A percentile compares a stretch with the other conserved stretches of the same genome.
Conservation (phyloP, 2,329 filamentous ascomycete species). For the Curvularia hawaiiensis region DNA sequence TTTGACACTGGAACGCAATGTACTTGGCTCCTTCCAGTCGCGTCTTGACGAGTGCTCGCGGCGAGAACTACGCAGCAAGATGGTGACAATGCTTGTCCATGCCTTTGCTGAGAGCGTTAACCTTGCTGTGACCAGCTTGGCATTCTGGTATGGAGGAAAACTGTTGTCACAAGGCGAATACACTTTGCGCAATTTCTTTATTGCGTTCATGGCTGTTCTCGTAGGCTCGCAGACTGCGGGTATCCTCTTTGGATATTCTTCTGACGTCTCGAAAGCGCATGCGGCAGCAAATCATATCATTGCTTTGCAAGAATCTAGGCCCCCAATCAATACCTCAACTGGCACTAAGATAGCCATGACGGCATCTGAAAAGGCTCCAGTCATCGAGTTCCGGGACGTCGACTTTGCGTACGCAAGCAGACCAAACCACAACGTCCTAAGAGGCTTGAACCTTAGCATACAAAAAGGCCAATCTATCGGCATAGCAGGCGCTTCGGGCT, state of each 20-base stretch:
- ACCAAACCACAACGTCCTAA: constrained; percentile 75
- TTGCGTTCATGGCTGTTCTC: constrained; percentile 59
- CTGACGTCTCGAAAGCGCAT: constrained; percentile 49
- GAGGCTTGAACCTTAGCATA: constrained; percentile 53
- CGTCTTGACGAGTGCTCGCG: constrained; percentile 62
- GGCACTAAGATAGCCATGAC: constrained; percentile 7
- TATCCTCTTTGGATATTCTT: constrained; percentile 52
- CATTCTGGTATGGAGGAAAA: constrained; percentile 58
- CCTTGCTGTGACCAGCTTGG: constrained; percentile 65
- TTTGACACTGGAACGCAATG: constrained; percentile 71
- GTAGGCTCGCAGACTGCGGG: constrained; percentile 48
- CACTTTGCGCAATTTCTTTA: constrained; percentile 54
- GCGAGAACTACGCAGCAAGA: constrained; percentile 66
- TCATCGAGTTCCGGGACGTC: constrained; percentile 87
- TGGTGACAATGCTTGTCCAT: background rate
- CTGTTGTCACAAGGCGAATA: constrained; percentile 54
- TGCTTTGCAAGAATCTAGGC: constrained; percentile 33
- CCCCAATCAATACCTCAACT: constrained; percentile 18
- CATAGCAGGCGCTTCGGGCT: constrained; percentile 70
- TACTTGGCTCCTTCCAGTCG: constrained; percentile 64
- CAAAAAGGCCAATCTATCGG: constrained; percentile 66
- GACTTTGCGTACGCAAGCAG: constrained; percentile 78
- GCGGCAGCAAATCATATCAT: constrained; percentile 46
- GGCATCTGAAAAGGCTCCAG: constrained; percentile 20
- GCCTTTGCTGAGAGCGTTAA: constrained; percentile 61